Conservation (phyloP, 768 basidiomycete genomes). For the Naganishia randhawae region DNA sequence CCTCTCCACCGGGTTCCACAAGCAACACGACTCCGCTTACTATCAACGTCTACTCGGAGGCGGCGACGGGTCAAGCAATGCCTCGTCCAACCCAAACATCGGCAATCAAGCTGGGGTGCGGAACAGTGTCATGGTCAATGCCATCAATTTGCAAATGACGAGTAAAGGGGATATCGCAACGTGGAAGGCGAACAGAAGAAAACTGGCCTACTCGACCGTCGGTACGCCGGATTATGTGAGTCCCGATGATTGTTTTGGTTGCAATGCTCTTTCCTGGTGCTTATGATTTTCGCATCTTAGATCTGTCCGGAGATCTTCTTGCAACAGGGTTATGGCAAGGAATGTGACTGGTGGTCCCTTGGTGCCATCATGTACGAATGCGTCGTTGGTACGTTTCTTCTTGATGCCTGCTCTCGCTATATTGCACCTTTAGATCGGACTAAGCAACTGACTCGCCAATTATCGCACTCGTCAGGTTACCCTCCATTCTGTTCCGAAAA, state of each 20-base stretch:
- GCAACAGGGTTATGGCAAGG: slow-evolving; percentile 94
- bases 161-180: slow-evolving; percentile 81
- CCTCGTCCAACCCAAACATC: slow-evolving; percentile 38
- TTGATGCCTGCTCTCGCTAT: too few relatives aligned
- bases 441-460: neutral
- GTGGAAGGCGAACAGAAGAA: slow-evolving; percentile 97
- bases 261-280: neutral
- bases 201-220: slow-evolving; percentile 95
- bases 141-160: slow-evolving; percentile 92
- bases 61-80: slow-evolving; percentile 52
- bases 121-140: slow-evolving; percentile 95
- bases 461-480: slow-evolving; percentile 56
- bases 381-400: slow-evolving; percentile 61
- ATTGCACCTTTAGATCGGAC: neutral
- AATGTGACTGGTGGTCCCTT: slow-evolving; percentile 99
- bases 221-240: slow-evolving; percentile 81
- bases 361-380: slow-evolving; percentile 99
- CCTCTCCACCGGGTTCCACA: slow-evolving; percentile 98
- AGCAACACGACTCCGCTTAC: slow-evolving; percentile 92
- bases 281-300: slow-evolving; percentile 28
- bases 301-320: slow-evolving; percentile 96
- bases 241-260: slow-evolving; percentile 1
- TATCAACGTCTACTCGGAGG: slow-evolving; percentile 82
- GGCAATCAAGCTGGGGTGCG: slow-evolving; percentile 53
- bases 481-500: slow-evolving; percentile 95